phyloP scores from a whole-genome alignment of 345 rosid genomes.

The Melaleuca alternifolia region DNA sequence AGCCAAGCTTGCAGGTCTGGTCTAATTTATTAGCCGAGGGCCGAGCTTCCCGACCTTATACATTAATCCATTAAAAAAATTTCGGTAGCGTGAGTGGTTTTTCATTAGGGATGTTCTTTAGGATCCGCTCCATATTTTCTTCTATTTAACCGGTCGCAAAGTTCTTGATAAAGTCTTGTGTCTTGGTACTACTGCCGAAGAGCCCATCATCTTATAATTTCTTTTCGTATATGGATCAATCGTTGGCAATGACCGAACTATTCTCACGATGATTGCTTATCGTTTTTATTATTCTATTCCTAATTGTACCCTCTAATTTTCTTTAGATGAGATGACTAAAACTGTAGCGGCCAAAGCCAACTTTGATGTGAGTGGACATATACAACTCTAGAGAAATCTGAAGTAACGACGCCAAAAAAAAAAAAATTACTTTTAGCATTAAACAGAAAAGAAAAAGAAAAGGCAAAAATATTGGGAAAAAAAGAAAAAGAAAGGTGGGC shows the following conservation, averaged over 20 bases:
- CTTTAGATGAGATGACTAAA: not conserved
- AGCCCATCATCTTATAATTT: too few species aligned
- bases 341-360: not conserved
- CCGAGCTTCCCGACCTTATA: not conserved
- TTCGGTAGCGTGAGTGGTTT: not conserved
- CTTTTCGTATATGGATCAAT: accelerated
- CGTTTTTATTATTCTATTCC: not conserved
- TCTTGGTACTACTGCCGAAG: too few species aligned
- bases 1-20: not conserved
- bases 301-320: too few species aligned
- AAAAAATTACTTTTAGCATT: not conserved
- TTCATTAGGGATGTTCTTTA: not conserved
- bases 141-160: not conserved
- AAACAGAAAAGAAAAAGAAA: not conserved
- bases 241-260: not conserved
- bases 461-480: not conserved
- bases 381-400: not conserved
- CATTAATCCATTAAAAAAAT: not conserved
- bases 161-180: not conserved
- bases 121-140: not conserved
- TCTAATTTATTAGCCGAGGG: not conserved
- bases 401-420: not conserved
- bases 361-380: not conserved
- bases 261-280: not conserved
- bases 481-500: not conserved